These are phyloP conservation scores for Funneliformis caledonium DNA, from an alignment of 371 early-diverging fungal species.

Conservation along the genomic window DNA sequence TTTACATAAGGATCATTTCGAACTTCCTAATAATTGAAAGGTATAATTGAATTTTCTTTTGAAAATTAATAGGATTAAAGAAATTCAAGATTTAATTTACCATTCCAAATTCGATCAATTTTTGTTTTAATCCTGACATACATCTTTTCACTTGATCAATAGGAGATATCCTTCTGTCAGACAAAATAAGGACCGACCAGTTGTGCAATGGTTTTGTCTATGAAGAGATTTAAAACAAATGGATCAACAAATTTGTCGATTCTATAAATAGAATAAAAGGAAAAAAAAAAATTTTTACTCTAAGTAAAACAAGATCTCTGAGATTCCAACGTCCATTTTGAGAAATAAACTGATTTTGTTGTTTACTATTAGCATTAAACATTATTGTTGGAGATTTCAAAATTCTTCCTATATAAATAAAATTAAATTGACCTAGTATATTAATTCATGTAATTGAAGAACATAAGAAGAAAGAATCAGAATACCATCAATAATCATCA, in stretches of 20 bases:
- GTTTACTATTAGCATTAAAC: constrained; percentile 42
- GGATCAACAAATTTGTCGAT: not conserved
- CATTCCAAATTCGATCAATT: not conserved
- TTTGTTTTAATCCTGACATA: not conserved
- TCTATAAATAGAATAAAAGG: not conserved
- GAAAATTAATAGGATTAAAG: not conserved
- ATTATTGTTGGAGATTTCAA: not conserved
- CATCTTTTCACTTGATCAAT: not conserved
- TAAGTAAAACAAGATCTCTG: not conserved
- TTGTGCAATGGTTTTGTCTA: not conserved
- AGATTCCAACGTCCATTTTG: constrained; percentile 9
- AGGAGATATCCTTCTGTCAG: not conserved
- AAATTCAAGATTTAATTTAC: not conserved
- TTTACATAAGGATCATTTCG: not conserved
- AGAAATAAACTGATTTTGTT: not conserved
- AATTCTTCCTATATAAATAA: constrained; percentile 1
- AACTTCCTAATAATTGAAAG: not conserved
- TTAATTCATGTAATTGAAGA: not conserved
- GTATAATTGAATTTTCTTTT: not conserved
- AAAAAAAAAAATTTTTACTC: not conserved
- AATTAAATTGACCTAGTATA: constrained; percentile 39
- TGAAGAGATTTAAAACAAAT: not conserved
- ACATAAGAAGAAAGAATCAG: not conserved
- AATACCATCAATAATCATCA: constrained; percentile 61
- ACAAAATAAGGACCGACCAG: constrained; percentile 14